Base-by-base conservation (phyloP, 208 protist species). In the Angomonas ambiguus region DNA sequence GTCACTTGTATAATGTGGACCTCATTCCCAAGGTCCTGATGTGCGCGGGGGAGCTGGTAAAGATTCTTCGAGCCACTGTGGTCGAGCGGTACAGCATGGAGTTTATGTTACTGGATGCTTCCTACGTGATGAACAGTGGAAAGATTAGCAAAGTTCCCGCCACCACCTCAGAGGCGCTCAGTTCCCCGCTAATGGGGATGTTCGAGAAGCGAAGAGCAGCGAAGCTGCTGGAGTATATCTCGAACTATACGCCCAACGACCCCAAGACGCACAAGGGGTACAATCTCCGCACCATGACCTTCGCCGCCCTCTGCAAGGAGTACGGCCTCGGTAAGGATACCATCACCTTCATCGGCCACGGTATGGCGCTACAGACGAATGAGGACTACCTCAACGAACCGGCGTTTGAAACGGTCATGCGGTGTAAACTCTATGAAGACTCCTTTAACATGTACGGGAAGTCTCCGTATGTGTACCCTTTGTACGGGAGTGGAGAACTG, bases 11-110 rank as follows among this genome's bases (percentile, higher is more conserved):
- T 85, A 99, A 98, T 70, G 87, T 99, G 18, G 99, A 99, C 83
- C 80, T 99, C 35, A 97, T 99, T 48, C 98, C 98, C 27, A 99
- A 99, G 74, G 99, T 99, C 69, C 94, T 99, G 65, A 98, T 99
- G 91, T 94, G 97, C 45, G 91, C 85, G 30, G 98, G 97, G 70
- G 83, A 90, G 67, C 79, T 99, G 0, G 97, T 99, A 5, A 98
- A 99, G 69, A 98, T 99, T 48, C 88, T 99, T 2, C 87, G 98
- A 31, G 76, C 97, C 55, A 99, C 98, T 16, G 92, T 99, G 22
- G 97, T 99, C 55, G 96, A 97, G 18, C 83, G 97, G 42, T 99
- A 99, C 72, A 92, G 77, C 80, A 96, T 99, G 58, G 98, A 99
- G 86, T 99, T 99, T 76, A 98, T 98, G 83, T 72, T 93, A 16